Base-by-base conservation (phyloP, 2,329 filamentous ascomycete species). In the Daldinia sp. region DNA sequence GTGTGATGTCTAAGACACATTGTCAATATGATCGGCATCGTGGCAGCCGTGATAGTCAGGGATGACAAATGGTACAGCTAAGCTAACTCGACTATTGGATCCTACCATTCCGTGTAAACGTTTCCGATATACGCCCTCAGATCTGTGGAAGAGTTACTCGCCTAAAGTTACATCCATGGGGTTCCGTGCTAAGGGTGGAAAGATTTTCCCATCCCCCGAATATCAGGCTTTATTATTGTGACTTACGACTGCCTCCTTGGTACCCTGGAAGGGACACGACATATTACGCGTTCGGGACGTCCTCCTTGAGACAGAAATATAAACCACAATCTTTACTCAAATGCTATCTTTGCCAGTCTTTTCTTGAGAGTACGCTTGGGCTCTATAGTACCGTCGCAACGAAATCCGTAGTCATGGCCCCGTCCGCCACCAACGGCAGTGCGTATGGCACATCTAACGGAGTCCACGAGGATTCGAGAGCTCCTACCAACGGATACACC, bases 131-230 rank as follows among this genome's bases (percentile, higher is more conserved):
- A 69, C 59, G 68, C 58, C 58, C 56, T 35, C 62, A 66, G 48
- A 60, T 52, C 47, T 47, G 35, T 61, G 32, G 59, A 61, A 35
- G 63, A 62, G 58, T 53, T 67, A 13, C 61, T 68, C 69, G 64
- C 68, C 67, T 71, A 73, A 70, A 68, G 64, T 58, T 68, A 57
- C 60, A 64, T 50, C 47, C 60, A 58, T 62, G 9, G 30, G 47
- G 60, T 61, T 75, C 72, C 72, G 70, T 69, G 71, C 72, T 72
- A 29, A 70, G 69, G 68, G 68, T 70, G 72, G 73, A 72, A 71
- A 69, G 71, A 73, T 72, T 64, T 68, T 68, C 72, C 72, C 68
- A 58, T 70, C 63, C 61, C 56, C 73, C 71, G 71, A 69, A 67
- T 56, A 62, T 64, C 63, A 68, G 61, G 58, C 63, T 65, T 39